These are phyloP conservation scores for Capronia coronata DNA, from an alignment of 2,329 filamentous ascomycete species.

Conservation along the genomic window DNA sequence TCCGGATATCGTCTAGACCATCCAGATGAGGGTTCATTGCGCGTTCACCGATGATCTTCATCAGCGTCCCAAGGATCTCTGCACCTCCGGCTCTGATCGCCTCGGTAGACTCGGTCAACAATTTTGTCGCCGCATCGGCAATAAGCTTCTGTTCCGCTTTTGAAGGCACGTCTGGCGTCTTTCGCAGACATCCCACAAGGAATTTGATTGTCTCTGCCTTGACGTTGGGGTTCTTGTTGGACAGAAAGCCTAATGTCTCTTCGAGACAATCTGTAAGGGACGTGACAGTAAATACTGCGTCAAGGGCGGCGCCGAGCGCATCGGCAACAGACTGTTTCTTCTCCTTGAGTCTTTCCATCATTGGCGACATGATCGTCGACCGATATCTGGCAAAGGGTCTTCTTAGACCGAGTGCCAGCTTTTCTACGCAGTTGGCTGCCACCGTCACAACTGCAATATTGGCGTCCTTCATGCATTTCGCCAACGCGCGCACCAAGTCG, in stretches of 20 bases:
- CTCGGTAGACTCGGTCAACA: constrained; percentile 83
- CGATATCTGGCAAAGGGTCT: constrained; percentile 75
- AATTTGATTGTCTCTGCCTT: constrained; percentile 95
- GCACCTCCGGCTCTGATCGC: constrained; percentile 80
- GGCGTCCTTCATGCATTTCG: constrained; percentile 98
- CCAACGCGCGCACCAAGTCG: constrained; percentile 74
- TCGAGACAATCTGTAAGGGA: constrained; percentile 80
- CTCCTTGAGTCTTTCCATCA: constrained; percentile 94
- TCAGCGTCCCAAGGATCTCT: constrained; percentile 85
- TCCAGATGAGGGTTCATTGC: constrained; percentile 91
- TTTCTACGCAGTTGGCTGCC: constrained; percentile 86
- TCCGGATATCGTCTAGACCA: constrained; percentile 88
- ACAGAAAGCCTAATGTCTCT: constrained; percentile 75
- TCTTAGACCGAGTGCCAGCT: constrained; percentile 77
- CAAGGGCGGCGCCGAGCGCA: constrained; percentile 76
- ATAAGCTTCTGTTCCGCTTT: constrained; percentile 79
- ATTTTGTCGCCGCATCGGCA: constrained; percentile 81
- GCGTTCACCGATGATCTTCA: constrained; percentile 97
- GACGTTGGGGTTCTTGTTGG: constrained; percentile 94
- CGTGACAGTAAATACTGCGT: constrained; percentile 61
- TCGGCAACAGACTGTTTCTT: constrained; percentile 89
- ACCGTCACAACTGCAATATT: constrained; percentile 92
- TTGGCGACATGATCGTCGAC: constrained; percentile 71
- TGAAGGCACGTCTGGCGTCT: constrained; percentile 72
- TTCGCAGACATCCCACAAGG: constrained; percentile 77